Evolutionary conservation across 352 stramenopile genomes (phyloP).

Genomic region (Globisporangium lucens): DNA sequence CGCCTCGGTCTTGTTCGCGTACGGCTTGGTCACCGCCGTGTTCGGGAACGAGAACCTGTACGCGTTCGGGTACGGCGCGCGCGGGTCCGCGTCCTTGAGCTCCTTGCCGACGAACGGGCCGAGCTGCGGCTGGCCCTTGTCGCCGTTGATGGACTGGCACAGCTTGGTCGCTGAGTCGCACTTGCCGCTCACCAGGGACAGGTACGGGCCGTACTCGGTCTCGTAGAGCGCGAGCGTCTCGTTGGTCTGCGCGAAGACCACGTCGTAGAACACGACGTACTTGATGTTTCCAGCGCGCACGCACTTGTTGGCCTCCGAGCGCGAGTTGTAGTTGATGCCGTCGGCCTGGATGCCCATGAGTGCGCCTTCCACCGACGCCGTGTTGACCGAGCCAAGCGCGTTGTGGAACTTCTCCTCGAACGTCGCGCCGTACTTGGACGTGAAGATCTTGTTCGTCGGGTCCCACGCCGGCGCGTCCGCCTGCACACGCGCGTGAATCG

Average conservation of each 20-base stretch:
- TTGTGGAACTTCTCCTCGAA: no score
- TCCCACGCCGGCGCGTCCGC: conserved; percentile 59
- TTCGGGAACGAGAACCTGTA: conserved; percentile 83
- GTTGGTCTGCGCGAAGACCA: conserved; percentile 72
- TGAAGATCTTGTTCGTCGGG: conserved; percentile 20
- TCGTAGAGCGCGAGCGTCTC: conserved; percentile 68
- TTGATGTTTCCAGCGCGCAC: conserved; percentile 74
- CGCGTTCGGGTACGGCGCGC: conserved; percentile 67
- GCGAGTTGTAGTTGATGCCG: conserved; percentile 44
- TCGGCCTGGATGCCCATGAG: conserved; percentile 29
- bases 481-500: conserved; percentile 62
- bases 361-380: no score
- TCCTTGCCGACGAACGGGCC: conserved; percentile 65
- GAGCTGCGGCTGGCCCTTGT: conserved; percentile 53
- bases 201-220: conserved; percentile 63
- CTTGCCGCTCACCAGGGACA: conserved; percentile 62
- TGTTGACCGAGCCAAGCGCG: no score
- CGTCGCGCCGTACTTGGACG: conserved; percentile 7
- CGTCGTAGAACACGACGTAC: conserved; percentile 84
- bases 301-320: conserved; percentile 11
- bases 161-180: conserved; percentile 50
- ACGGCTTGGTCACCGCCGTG: conserved; percentile 33
- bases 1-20: neutral
- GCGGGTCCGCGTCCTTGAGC: conserved; percentile 44
- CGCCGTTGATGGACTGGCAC: conserved; percentile 75